Evolutionary conservation across 768 basidiomycete species (phyloP).

Genomic region (Tulasnella sp.): DNA sequence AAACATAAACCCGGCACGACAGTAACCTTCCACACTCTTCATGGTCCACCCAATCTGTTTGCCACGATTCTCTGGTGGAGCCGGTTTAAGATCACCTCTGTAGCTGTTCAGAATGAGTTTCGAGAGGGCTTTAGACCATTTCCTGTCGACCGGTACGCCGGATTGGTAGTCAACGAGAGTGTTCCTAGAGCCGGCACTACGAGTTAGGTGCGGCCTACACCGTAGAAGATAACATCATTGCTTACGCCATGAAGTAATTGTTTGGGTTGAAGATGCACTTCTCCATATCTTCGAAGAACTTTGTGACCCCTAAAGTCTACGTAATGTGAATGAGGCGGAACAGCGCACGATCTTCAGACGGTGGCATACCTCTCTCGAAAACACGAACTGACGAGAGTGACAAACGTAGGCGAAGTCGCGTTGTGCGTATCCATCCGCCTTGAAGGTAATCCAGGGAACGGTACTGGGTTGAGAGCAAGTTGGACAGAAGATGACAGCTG

Average conservation of each 20-base stretch:
- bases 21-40: neutral
- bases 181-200: neutral
- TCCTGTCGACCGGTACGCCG: neutral
- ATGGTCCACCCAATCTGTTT: neutral
- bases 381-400: neutral
- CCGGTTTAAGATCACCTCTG: neutral
- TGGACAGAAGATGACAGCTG: neutral
- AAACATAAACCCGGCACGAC: neutral
- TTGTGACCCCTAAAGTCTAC: conserved; percentile 11
- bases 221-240: no score
- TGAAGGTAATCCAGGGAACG: conserved; percentile 15
- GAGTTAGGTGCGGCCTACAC: neutral
- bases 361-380: conserved; percentile 11
- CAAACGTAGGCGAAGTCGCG: conserved; percentile 2
- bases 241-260: conserved; percentile 10
- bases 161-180: conserved; percentile 4
- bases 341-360: neutral
- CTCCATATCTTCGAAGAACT: conserved; percentile 8
- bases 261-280: neutral
- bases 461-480: neutral
- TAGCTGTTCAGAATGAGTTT: neutral
- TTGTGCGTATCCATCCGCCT: conserved; percentile 18
- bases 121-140: neutral
- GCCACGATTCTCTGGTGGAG: neutral
- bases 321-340: neutral